phyloP scores from a whole-genome alignment of 129 eudicot genomes.

The Escallonia rubra region DNA sequence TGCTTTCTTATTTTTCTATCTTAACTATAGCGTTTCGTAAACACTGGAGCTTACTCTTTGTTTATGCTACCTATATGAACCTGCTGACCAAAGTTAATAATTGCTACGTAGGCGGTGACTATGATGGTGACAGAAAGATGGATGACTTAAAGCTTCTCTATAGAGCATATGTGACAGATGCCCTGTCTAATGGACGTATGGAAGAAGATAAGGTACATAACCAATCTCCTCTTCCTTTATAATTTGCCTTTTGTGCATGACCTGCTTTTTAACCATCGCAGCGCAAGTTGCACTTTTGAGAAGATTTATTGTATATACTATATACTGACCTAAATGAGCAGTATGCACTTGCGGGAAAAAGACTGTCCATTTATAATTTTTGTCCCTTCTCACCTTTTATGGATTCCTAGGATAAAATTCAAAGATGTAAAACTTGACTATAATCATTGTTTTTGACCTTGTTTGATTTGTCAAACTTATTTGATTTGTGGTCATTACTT shows the following conservation, averaged over 20 bases:
- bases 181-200: conserved; percentile 77
- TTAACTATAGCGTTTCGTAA: too few species aligned
- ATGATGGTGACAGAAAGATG: conserved; percentile 71
- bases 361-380: too few species aligned
- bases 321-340: too few species aligned
- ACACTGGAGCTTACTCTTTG: background rate
- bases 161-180: conserved; percentile 68
- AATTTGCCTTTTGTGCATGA: background rate
- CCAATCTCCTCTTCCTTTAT: background rate
- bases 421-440: too few species aligned
- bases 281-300: too few species aligned
- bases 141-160: conserved; percentile 83
- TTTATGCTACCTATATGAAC: conserved; percentile 1
- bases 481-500: too few species aligned
- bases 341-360: too few species aligned
- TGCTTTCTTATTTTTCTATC: background rate
- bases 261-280: background rate
- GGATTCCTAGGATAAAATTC: too few species aligned
- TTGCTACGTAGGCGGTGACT: conserved; percentile 72
- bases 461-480: too few species aligned
- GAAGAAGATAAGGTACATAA: conserved; percentile 74
- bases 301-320: too few species aligned
- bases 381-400: too few species aligned
- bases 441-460: too few species aligned
- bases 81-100: background rate